A percentile compares a stretch with the other conserved stretches of the same genome.
Evolutionary conservation across 208 protist genomes (phyloP).

Genomic region (Leishmania mexicana): DNA sequence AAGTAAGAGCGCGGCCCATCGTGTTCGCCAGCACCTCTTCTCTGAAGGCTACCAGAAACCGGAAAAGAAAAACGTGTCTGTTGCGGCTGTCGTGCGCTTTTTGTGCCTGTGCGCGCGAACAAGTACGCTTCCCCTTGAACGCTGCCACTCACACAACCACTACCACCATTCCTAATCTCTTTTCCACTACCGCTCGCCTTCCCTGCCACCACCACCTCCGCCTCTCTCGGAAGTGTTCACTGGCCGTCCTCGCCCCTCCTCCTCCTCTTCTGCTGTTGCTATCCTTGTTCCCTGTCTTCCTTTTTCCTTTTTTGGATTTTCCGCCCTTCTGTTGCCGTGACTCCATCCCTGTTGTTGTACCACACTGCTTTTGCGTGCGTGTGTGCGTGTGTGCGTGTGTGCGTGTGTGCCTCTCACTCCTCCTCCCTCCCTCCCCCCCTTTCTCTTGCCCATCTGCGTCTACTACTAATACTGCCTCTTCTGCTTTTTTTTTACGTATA

Average conservation of each 20-base stretch:
- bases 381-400: slow-evolving; percentile 5
- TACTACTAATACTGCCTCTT: not conserved
- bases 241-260: not conserved
- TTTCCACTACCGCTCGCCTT: too few relatives aligned
- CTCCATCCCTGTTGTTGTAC: not conserved
- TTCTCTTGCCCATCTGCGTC: not conserved
- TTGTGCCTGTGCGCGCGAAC: not conserved
- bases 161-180: not conserved
- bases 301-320: not conserved
- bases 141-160: not conserved
- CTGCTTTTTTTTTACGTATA: not conserved
- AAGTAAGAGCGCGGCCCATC: not conserved
- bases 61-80: not conserved
- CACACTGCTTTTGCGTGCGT: not conserved
- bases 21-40: not conserved
- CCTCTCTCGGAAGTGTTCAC: not conserved
- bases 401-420: not conserved
- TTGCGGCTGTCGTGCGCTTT: not conserved
- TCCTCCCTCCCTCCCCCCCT: not conserved
- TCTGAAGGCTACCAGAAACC: not conserved
- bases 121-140: not conserved
- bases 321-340: not conserved
- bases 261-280: not conserved
- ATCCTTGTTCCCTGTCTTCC: not conserved
- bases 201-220: not conserved